Base-by-base conservation (phyloP, 306 rosid species). In the Sophora flavescens region DNA sequence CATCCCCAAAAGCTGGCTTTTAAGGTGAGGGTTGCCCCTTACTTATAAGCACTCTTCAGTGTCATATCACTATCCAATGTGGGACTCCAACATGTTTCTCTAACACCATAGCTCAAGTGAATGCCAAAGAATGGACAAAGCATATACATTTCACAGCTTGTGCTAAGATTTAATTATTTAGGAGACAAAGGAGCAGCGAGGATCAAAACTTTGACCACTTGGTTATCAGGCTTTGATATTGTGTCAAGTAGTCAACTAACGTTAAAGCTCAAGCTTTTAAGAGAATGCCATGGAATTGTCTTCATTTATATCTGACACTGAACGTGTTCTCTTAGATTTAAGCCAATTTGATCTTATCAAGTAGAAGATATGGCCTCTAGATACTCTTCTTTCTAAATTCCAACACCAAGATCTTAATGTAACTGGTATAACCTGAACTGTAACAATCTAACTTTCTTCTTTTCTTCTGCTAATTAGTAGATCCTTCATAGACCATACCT, bases 261-360 rank as follows among this genome's bases (percentile, higher is more conserved):
- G 36, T 45, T 50, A 73, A 66, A 59, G 13, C 63, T 6, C 44
- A 57, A 32, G 53, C 70, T 1, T 57, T 48, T 14, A 35, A 56
- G 61, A 26, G 62, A 68, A 74, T 15, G 57, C 63, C 58, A 48
- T 58, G 65, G 70, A 69, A 12, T 15, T 50, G 32, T 74, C 51
- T 63, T 59, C 4, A 48, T 80, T 67, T 67, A 39, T 67, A 48
- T 66, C 28, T 16, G 41, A 48, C 76, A 58, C 36, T 47, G 59
- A 58, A 66, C 73, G 54, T 72, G 42, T 18, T 54, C 68, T 63
- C 53, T 63, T 17, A 17, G 13, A 54, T 54, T 54, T 28, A 26
- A n/a, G 52, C 45, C 72, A 39, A 51, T 39, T 7, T 75, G 51
- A 41, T 74, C 38, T 48, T 66, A 45, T 28, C 54, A 59, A 33